Base-by-base conservation (phyloP, 2,329 filamentous ascomycete species). In the Botrytis fragariae region DNA sequence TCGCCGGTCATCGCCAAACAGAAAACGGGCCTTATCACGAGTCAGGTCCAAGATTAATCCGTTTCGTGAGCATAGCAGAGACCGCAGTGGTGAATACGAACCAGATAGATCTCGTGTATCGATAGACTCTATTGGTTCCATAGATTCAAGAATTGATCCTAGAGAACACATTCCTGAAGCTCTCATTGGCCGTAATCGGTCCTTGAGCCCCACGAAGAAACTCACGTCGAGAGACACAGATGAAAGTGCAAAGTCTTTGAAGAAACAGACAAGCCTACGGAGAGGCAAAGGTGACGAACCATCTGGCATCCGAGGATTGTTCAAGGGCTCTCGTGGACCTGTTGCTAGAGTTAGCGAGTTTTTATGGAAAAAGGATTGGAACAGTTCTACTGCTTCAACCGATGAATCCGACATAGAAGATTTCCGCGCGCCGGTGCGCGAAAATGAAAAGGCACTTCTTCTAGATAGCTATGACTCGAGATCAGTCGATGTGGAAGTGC, bases 311-410 rank as follows among this genome's bases (percentile, higher is more conserved):
- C 89, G 91, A 60, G 90, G 91, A 10, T 91, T 97, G 65, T 92
- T 97, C 82, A 95, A 94, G 82, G 91, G 90, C 4, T 88, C 90
- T 68, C 87, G 92, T 72, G 90, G 85, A 74, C 90, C 91, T 77
- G 86, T 90, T 12, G 87, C 88, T 0, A 88, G 87, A 77, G 86
- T 91, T 48, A 87, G 88, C 25, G 88, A 89, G 68, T 84, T 88
- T 61, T 87, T 91, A 35, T 85, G 89, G 81, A 87, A 86, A 76
- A 88, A 87, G 77, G 89, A 91, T 45, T 79, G 20, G 83, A 84
- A 76, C 84, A 83, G 73, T 81, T 76, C 83, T 79, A 65, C 84
- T 81, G 71, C 85, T 82, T 65, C 83, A 20, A 87, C 86, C 9
- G 85, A 86, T 44, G 82, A 84, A 37, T 85, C 83, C 5, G 85